Base-by-base conservation (phyloP, 2,329 filamentous ascomycete genomes). In the Chrysoporthe cubensis region DNA sequence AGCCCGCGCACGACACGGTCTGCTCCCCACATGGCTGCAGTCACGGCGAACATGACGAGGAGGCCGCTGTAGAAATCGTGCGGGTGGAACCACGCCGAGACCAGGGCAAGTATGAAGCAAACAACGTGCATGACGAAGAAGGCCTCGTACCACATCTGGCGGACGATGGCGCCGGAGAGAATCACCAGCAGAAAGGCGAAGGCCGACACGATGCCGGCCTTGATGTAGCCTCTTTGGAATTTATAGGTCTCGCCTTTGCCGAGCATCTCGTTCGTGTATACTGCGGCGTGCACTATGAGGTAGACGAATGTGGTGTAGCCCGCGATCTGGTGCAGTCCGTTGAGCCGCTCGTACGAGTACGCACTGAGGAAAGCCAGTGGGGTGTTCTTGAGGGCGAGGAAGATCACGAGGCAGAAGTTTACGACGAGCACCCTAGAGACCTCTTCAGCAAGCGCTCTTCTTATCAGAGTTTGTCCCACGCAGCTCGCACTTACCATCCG, bases 331-430 rank as follows among this genome's bases (percentile, higher is more conserved):
- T 89, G 87, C 2, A 89, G 78, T 61, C 84, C 79, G 71, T 88
- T 88, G 63, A 89, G 81, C 26, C 84, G 81, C 69, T 89, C 87
- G 73, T 89, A 87, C 5, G 86, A 88, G 72, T 83, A 85, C 1
- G 81, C 77, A 1, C 83, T 84, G 13, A 89, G 71, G 68, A 82
- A 81, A 0, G 83, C 83, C 21, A 89, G 74, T 0, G 86, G 87
- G 0, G 86, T 88, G 72, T 88, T 88, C 71, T 88, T 88, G 54
- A 89, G 77, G 1, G 83, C 80, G 18, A 89, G 76, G 61, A 88
- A 83, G 14, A 87, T 78, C 14, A 87, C 79, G 18, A 89, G 76
- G 14, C 79, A 76, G 42, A 87, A 74, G 71, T 89, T 89, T 26
- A 67, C 71, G 16, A 74, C 60, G 26, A 74, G 66, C 64, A 77